These are phyloP conservation scores for Gypsophila paniculata DNA, from an alignment of 179 eudicot species.

Conservation along the genomic window DNA sequence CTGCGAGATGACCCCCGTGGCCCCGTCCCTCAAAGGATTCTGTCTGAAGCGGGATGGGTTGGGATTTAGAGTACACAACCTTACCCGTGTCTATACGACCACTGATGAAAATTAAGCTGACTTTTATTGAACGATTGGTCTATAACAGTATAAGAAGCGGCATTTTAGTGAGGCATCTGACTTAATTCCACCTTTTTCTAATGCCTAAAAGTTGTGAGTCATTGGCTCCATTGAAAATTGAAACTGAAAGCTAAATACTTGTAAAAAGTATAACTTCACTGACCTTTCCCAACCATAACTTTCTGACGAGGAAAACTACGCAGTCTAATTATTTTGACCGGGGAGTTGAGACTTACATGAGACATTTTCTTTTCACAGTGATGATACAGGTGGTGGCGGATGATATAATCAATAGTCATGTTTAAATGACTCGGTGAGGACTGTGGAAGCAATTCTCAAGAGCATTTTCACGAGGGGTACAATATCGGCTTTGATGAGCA, in stretches of 20 bases:
- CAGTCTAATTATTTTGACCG: background rate
- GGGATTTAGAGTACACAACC: too few relatives aligned
- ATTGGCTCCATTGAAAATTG: too few relatives aligned
- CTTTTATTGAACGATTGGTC: too few relatives aligned
- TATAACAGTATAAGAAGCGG: too few relatives aligned
- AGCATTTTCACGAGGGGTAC: background rate
- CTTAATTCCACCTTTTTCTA: background rate
- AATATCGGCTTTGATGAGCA: background rate
- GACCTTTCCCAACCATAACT: background rate
- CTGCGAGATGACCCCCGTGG: too few relatives aligned
- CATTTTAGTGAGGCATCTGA: background rate
- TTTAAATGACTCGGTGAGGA: background rate
- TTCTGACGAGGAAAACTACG: background rate
- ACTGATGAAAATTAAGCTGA: too few relatives aligned
- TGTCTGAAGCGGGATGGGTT: too few relatives aligned
- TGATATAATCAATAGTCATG: background rate
- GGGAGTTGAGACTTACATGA: background rate
- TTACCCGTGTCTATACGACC: too few relatives aligned
- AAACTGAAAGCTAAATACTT: too few relatives aligned
- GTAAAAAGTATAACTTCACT: background rate
- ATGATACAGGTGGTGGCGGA: conserved; percentile 12
- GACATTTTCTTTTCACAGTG: conserved; percentile 16
- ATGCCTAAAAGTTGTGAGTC: too few relatives aligned
- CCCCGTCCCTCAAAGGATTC: too few relatives aligned
- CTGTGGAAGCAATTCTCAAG: background rate